These are phyloP conservation scores for Pyrenula aspistea DNA, from an alignment of 495 filamentous ascomycete species.

Conservation along the genomic window DNA sequence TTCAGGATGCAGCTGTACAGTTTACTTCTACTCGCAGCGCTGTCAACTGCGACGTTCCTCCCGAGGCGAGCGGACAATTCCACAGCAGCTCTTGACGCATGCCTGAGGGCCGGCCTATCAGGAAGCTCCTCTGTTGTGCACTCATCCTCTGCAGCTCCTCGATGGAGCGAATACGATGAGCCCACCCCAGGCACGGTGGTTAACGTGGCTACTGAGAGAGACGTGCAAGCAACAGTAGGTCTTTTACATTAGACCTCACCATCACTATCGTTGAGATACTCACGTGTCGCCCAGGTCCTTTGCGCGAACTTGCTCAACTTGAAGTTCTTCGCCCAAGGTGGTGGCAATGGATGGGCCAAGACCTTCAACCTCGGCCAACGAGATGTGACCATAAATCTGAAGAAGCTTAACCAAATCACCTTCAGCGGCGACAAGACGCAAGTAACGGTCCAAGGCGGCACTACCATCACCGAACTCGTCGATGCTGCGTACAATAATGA, in stretches of 20 bases:
- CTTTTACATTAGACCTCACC: not conserved
- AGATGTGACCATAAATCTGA: constrained; percentile 15
- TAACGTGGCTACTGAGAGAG: constrained; percentile 15
- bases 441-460: constrained; percentile 12
- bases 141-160: no score
- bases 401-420: constrained; percentile 7
- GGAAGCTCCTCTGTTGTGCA: no score
- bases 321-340: constrained; percentile 16
- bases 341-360: constrained; percentile 16
- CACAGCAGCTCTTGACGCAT: no score
- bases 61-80: no score
- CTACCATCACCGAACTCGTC: constrained; percentile 9
- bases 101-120: no score
- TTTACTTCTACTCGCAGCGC: no score
- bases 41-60: no score
- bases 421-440: constrained; percentile 12
- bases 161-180: no score
- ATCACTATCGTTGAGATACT: not conserved
- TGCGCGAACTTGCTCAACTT: constrained; percentile 9
- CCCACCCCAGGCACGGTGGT: constrained; percentile 13
- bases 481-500: constrained; percentile 8
- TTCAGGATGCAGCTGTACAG: no score
- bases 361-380: constrained; percentile 10
- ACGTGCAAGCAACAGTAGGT: constrained; percentile 15
- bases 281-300: no score